Percentiles rank a stretch among this genome's conserved stretches.
Conservation (phyloP, 2,329 filamentous ascomycete species). For the Verticillium albo-atrum region DNA sequence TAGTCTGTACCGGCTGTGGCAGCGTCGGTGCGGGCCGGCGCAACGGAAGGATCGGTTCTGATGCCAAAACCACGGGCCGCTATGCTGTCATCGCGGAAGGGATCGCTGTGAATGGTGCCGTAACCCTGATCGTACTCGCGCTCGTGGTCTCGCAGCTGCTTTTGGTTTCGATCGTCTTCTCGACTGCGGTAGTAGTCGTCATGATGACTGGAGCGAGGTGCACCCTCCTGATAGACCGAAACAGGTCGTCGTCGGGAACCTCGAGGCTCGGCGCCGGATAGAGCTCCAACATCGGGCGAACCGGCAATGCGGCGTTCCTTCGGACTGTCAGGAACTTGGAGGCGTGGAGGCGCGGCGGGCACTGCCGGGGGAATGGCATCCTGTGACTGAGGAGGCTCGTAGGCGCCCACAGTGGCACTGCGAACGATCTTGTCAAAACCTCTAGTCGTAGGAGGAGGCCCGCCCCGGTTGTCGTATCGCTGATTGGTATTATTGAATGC, state of each 20-base stretch:
- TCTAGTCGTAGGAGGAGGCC: constrained; percentile 64
- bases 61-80: constrained; percentile 47
- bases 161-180: constrained; percentile 41
- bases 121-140: constrained; percentile 27
- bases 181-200: constrained; percentile 45
- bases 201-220: constrained; percentile 35
- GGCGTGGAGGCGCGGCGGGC: constrained; percentile 19
- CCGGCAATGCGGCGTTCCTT: constrained; percentile 4
- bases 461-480: constrained; percentile 35
- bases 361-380: constrained; percentile 40
- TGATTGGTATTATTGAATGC: constrained; percentile 21
- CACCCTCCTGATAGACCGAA: constrained; percentile 49
- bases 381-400: constrained; percentile 37
- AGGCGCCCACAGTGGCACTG: constrained; percentile 26
- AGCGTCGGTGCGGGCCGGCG: constrained; percentile 16
- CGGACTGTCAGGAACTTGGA: constrained; percentile 13
- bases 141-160: constrained; percentile 34
- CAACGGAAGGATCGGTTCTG: constrained; percentile 24
- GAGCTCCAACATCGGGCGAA: constrained; percentile 6
- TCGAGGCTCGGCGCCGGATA: constrained; percentile 3
- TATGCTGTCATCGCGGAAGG: constrained; percentile 43
- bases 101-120: constrained; percentile 23
- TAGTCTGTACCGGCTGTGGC: constrained; percentile 24
- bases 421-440: constrained; percentile 67
- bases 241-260: constrained; percentile 37